Base-by-base conservation (phyloP, 2,329 filamentous ascomycete species). In the Alternaria arbusti region DNA sequence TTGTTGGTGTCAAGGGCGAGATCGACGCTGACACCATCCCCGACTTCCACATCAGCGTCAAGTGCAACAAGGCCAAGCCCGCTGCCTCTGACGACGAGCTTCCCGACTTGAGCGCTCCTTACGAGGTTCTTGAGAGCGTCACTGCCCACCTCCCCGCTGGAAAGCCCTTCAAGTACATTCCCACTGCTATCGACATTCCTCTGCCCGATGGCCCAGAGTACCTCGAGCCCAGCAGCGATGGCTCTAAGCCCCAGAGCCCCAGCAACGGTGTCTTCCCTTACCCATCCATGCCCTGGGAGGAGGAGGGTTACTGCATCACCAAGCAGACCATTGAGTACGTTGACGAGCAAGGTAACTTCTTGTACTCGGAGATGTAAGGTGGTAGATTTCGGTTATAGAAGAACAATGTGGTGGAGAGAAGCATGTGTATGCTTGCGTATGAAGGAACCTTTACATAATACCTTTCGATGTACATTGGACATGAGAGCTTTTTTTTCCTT, bases 261-360 rank as follows among this genome's bases (percentile, higher is more conserved):
- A 44, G 17, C 49, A 59, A 61, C 17, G 67, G 67, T 23, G 50
- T 67, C 15, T 67, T 68, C 52, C 63, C 65, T n/a, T 65, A 66
- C 58, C 68, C 66, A 20, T 66, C 59, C 9, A 52, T 70, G 26
- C 70, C 65, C 23, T 74, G 72, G 68, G 65, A 72, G 28, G 75
- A 75, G 66, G 51, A 70, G 57, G 75, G 75, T 1, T 76, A 77
- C 67, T 79, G 78, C 49, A 65, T 70, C 11, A 72, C 54, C 44
- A 63, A 74, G 64, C 73, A 76, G 67, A 75, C 71, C 17, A 71
- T 79, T 54, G 67, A 75, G 67, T 79, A 79, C 52, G 77, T 79
- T 4, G 75, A 79, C 57, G 60, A 66, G 59, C 59, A 67, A 7
- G 78, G 78, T 46, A 75, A 78, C 45, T 75, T 74, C 63, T 59